Evolutionary conservation across 208 protist genomes (phyloP).

Genomic region (Acanthamoeba castellanii): DNA sequence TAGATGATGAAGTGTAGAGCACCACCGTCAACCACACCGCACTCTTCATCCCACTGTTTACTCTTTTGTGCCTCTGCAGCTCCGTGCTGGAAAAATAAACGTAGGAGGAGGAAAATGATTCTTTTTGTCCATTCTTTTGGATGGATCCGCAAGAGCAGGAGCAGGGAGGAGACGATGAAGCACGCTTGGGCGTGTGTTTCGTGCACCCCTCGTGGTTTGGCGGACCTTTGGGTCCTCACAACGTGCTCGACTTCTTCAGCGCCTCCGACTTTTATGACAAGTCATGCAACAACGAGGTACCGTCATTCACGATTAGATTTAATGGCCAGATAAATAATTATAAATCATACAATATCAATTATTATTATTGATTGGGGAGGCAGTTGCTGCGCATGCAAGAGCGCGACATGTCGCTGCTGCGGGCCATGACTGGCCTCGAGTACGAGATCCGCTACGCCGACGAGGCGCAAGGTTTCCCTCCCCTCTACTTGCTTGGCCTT

Average conservation of each 20-base stretch:
- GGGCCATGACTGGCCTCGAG: constrained; percentile 27
- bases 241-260: constrained; percentile 62
- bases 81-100: too few relatives aligned
- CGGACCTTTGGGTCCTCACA: neutral
- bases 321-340: too few relatives aligned
- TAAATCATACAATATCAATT: too few relatives aligned
- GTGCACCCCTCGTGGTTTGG: constrained; percentile 28
- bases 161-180: neutral
- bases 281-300: constrained; percentile 68
- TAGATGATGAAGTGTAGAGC: too few relatives aligned
- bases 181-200: constrained; percentile 44
- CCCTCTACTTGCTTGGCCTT: neutral
- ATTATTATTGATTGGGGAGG: neutral
- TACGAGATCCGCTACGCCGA: constrained; percentile 64
- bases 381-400: constrained; percentile 63
- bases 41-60: too few relatives aligned
- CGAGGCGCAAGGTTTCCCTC: constrained; percentile 1
- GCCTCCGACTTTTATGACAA: constrained; percentile 61
- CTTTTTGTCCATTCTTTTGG: too few relatives aligned
- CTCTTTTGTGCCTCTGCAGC: too few relatives aligned
- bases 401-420: constrained; percentile 60
- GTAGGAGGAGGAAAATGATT: too few relatives aligned
- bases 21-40: too few relatives aligned
- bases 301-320: neutral
- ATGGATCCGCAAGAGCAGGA: neutral